Percentiles rank a stretch among this genome's conserved stretches.
Conservation (phyloP, 2,329 filamentous ascomycete genomes). For the Xylaria sp. region DNA sequence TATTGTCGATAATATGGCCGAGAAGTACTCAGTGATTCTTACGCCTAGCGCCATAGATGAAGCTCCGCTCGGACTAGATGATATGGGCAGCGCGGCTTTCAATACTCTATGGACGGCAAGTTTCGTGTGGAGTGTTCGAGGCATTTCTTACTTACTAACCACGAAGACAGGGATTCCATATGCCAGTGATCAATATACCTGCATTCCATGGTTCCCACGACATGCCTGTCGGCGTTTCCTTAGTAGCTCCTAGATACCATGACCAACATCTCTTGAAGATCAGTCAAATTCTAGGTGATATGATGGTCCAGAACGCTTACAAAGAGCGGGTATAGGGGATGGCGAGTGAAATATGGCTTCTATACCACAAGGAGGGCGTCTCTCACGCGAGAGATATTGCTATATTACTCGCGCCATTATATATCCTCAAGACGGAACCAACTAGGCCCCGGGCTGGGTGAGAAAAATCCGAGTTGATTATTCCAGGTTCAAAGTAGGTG, state of each 20-base stretch:
- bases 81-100: conserved; percentile 10
- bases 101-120: conserved; percentile 17
- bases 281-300: background rate
- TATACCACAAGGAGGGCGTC: background rate
- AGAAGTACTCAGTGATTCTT: conserved; percentile 14
- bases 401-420: background rate
- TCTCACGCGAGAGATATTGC: background rate
- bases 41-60: conserved; percentile 16
- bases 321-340: background rate
- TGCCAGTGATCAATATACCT: conserved; percentile 13
- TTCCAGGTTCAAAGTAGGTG: too few relatives aligned
- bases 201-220: conserved; percentile 6
- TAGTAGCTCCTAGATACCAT: conserved; percentile 7
- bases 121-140: background rate
- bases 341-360: background rate
- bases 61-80: conserved; percentile 1
- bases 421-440: too few relatives aligned
- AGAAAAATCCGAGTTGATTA: too few relatives aligned
- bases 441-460: too few relatives aligned
- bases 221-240: conserved; percentile 12
- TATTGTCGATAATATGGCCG: conserved; percentile 3
- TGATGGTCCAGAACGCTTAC: background rate
- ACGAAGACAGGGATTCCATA: conserved; percentile 1
- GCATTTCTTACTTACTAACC: background rate
- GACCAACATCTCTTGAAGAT: conserved; percentile 15